These are phyloP conservation scores for Ophiosphaerella herpotricha DNA, from an alignment of 2,329 filamentous ascomycete species.

Conservation along the genomic window DNA sequence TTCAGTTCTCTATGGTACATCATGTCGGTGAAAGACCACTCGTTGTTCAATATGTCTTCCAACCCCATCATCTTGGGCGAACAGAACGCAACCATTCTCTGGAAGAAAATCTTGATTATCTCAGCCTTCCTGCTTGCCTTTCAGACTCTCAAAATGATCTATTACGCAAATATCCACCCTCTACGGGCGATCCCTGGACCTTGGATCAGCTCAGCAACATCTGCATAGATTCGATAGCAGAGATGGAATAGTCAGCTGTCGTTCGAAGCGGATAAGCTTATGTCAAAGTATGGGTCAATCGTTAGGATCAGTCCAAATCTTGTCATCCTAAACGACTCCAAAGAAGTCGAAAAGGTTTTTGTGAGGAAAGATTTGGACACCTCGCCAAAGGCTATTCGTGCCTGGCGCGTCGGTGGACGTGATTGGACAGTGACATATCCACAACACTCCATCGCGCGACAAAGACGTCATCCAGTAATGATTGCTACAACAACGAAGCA, in stretches of 20 bases:
- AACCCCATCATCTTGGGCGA: no score
- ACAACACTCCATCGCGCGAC: slow-evolving; percentile 20
- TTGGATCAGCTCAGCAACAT: slow-evolving; percentile 21
- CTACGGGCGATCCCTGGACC: slow-evolving; percentile 19
- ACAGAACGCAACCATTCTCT: no score
- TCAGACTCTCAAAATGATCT: slow-evolving; percentile 10
- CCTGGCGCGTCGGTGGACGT: slow-evolving; percentile 22
- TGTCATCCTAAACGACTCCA: slow-evolving; percentile 22
- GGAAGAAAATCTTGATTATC: not conserved
- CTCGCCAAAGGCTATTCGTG: slow-evolving; percentile 23
- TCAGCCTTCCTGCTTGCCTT: not conserved
- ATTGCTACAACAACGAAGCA: slow-evolving; percentile 25
- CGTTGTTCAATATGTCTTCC: no score
- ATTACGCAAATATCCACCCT: slow-evolving; percentile 15
- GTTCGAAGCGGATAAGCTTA: slow-evolving; percentile 23
- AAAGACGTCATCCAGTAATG: slow-evolving; percentile 23
- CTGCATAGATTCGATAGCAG: slow-evolving; percentile 24
- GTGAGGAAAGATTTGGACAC: slow-evolving; percentile 23
- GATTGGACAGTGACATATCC: slow-evolving; percentile 30
- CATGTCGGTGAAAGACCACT: no score
- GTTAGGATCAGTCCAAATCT: slow-evolving; percentile 25
- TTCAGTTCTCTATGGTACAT: no score
- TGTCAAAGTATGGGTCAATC: slow-evolving; percentile 21
- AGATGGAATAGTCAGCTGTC: slow-evolving; percentile 24
- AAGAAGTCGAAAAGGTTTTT: slow-evolving; percentile 22